phyloP scores from a whole-genome alignment of 75 land plant species.

The Pinus tabuliformis region DNA sequence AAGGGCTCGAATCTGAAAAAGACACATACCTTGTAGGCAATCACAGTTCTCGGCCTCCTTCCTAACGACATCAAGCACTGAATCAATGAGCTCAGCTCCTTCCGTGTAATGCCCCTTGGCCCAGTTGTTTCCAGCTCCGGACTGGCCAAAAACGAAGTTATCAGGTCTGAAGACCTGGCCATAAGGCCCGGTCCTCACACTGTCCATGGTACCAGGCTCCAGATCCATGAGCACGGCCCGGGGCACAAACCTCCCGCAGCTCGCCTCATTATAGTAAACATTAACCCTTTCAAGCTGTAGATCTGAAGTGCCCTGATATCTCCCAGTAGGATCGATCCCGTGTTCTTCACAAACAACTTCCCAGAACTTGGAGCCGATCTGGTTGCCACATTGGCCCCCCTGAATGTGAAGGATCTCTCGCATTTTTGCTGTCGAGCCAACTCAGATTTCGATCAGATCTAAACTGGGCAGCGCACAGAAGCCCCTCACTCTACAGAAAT shows the following conservation, averaged over 20 bases:
- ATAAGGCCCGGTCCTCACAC: slow-evolving; percentile 18
- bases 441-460: not conserved
- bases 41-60: slow-evolving; percentile 49
- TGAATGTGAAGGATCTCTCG: slow-evolving; percentile 35
- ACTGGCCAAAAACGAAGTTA: slow-evolving; percentile 51
- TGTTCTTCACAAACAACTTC: slow-evolving; percentile 23
- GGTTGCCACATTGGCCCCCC: slow-evolving; percentile 33
- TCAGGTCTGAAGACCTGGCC: slow-evolving; percentile 39
- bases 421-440: slow-evolving; percentile 14
- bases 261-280: slow-evolving; percentile 20
- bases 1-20: no score
- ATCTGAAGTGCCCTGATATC: slow-evolving; percentile 22
- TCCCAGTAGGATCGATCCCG: slow-evolving; percentile 34
- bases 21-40: slow-evolving; percentile 43
- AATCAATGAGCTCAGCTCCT: slow-evolving; percentile 59
- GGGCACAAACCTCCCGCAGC: slow-evolving; percentile 23
- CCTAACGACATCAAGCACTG: slow-evolving; percentile 52
- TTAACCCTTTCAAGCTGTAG: slow-evolving; percentile 14
- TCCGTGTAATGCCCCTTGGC: slow-evolving; percentile 56
- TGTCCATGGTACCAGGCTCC: slow-evolving; percentile 30
- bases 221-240: slow-evolving; percentile 26
- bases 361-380: slow-evolving; percentile 18
- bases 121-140: slow-evolving; percentile 54
- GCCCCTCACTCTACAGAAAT: no score
- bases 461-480: no score